phyloP scores from a whole-genome alignment of 2,329 filamentous ascomycete genomes.

The Colletotrichum siamense region DNA sequence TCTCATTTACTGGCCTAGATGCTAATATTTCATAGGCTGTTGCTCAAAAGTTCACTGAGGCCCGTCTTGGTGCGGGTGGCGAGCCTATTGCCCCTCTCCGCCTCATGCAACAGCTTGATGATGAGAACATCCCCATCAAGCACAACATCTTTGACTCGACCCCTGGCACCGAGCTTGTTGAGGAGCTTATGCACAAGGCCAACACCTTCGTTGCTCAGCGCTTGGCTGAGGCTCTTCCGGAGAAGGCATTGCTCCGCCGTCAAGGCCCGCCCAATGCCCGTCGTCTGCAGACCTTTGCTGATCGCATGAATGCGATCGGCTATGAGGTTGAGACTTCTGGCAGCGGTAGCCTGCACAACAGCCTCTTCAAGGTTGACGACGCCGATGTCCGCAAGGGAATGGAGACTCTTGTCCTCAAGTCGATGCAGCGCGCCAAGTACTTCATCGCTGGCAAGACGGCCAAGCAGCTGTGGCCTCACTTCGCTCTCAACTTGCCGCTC shows the following conservation, averaged over 20 bases:
- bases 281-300: slow-evolving; percentile 87
- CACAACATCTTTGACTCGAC: slow-evolving; percentile 95
- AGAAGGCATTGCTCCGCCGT: slow-evolving; percentile 90
- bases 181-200: slow-evolving; percentile 93
- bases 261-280: slow-evolving; percentile 86
- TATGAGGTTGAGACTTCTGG: slow-evolving; percentile 89
- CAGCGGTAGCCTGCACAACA: slow-evolving; percentile 92
- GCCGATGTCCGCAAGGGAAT: slow-evolving; percentile 92
- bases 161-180: slow-evolving; percentile 87
- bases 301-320: slow-evolving; percentile 90
- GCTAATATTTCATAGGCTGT: slow-evolving; percentile 61
- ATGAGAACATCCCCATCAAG: slow-evolving; percentile 97
- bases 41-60: slow-evolving; percentile 88
- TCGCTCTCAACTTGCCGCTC: slow-evolving; percentile 87
- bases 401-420: slow-evolving; percentile 94
- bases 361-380: slow-evolving; percentile 92
- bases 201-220: slow-evolving; percentile 90
- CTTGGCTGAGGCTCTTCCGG: slow-evolving; percentile 77
- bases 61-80: slow-evolving; percentile 80
- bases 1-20: not conserved
- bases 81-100: slow-evolving; percentile 85
- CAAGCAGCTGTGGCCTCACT: slow-evolving; percentile 84
- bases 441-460: slow-evolving; percentile 81
- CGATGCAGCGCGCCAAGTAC: slow-evolving; percentile 97
- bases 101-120: slow-evolving; percentile 90